These are phyloP conservation scores for Leccinum pachyderme DNA, from an alignment of 1,284 basidiomycete genomes.

Conservation along the genomic window DNA sequence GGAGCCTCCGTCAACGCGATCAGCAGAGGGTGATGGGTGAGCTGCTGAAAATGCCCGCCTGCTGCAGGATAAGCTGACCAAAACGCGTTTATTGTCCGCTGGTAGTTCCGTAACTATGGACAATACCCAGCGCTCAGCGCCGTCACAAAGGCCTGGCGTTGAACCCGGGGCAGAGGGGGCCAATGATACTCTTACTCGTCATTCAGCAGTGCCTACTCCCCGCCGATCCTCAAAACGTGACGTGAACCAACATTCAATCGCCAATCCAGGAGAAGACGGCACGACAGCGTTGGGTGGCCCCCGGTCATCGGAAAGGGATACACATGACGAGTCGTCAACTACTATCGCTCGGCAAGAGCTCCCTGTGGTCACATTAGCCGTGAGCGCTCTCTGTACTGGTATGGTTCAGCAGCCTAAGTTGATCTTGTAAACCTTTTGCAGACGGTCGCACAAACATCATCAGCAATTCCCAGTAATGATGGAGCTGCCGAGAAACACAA, in stretches of 20 bases:
- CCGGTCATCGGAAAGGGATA: not conserved
- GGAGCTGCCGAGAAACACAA: slow-evolving; percentile 17
- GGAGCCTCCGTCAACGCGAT: slow-evolving; percentile 1
- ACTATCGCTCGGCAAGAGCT: slow-evolving; percentile 2
- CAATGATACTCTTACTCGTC: not conserved
- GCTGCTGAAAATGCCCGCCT: not conserved
- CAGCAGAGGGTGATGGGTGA: not conserved
- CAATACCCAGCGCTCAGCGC: not conserved
- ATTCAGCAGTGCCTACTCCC: not conserved
- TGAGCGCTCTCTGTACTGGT: slow-evolving; percentile 3
- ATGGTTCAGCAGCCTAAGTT: slow-evolving; percentile 1
- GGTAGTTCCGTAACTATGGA: not conserved
- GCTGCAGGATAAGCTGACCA: not conserved
- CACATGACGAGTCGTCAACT: not conserved
- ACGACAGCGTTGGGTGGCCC: not conserved
- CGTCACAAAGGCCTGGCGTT: not conserved
- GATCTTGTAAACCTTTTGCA: not conserved
- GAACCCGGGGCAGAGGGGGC: not conserved
- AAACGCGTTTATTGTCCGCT: not conserved
- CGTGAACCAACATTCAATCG: not conserved
- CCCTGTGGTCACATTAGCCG: not conserved
- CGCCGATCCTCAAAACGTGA: slow-evolving; percentile 7
- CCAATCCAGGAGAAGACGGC: not conserved
- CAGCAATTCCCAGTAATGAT: not conserved
- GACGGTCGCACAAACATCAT: not conserved